phyloP scores from a whole-genome alignment of 2,329 filamentous ascomycete genomes.

The Colletotrichum sp. region DNA sequence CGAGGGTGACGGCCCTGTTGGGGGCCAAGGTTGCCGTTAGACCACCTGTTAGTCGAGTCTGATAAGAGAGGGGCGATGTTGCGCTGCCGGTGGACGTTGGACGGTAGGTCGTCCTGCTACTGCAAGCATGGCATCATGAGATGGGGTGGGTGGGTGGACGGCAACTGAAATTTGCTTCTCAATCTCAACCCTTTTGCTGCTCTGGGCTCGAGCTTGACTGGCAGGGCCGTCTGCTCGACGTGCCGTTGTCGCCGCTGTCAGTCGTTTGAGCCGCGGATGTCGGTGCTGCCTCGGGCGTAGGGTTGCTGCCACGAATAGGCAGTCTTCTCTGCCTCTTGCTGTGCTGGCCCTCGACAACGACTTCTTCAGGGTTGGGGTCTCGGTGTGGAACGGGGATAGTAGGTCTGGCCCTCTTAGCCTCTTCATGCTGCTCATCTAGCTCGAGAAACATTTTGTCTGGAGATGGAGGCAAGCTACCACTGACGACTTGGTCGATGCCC shows the following conservation, averaged over 20 bases:
- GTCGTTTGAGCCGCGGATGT: not conserved
- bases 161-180: not conserved
- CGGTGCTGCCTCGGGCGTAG: not conserved
- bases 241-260: not conserved
- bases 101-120: constrained; percentile 3
- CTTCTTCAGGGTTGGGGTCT: not conserved
- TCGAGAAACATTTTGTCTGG: constrained; percentile 13
- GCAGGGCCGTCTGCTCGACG: not conserved
- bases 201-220: not conserved
- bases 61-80: constrained; percentile 20
- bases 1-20: not conserved
- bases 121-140: constrained; percentile 9
- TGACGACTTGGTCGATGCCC: constrained; percentile 2
- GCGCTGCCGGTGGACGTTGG: constrained; percentile 10
- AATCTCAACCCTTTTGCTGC: not conserved
- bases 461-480: constrained; percentile 3
- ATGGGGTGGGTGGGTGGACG: not conserved
- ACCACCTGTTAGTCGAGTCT: not conserved
- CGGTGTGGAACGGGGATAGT: not conserved
- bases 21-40: not conserved
- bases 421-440: constrained; percentile 13
- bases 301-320: not conserved
- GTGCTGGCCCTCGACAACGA: not conserved
- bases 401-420: not conserved
- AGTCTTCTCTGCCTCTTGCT: not conserved